phyloP scores from a whole-genome alignment of 345 rosid species.

The Salix exigua region DNA sequence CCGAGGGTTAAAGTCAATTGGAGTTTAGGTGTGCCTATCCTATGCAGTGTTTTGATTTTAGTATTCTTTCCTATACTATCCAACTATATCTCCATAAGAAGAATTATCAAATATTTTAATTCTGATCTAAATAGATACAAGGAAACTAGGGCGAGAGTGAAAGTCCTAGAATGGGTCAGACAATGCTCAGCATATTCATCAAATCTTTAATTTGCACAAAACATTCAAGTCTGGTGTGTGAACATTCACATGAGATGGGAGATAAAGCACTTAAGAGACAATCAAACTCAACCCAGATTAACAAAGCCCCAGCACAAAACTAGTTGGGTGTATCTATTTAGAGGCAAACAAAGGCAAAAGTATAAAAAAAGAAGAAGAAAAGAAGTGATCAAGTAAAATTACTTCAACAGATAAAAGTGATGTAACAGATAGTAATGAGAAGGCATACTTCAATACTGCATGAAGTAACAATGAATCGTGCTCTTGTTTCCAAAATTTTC shows the following conservation, averaged over 20 bases:
- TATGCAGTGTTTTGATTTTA: neutral
- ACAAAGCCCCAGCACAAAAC: neutral
- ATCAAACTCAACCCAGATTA: neutral
- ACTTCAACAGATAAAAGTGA: neutral
- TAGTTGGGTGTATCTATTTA: neutral
- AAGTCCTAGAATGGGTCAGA: neutral
- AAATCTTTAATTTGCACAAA: neutral
- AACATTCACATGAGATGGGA: neutral
- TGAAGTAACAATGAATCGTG: slow-evolving; percentile 70
- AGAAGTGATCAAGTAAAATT: neutral
- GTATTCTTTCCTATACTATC: neutral
- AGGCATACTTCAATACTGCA: slow-evolving; percentile 80
- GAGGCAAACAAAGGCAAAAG: neutral
- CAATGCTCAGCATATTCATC: neutral
- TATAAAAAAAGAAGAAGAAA: neutral
- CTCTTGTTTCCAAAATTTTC: slow-evolving; percentile 88
- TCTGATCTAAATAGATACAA: neutral
- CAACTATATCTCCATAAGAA: neutral
- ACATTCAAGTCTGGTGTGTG: neutral
- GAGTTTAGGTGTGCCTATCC: neutral
- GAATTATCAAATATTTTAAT: neutral
- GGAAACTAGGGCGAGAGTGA: neutral
- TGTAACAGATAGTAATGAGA: neutral
- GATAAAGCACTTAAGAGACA: neutral
- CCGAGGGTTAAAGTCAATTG: neutral